phyloP scores from a whole-genome alignment of 2,329 filamentous ascomycete genomes.

The Whalleya microplaca region DNA sequence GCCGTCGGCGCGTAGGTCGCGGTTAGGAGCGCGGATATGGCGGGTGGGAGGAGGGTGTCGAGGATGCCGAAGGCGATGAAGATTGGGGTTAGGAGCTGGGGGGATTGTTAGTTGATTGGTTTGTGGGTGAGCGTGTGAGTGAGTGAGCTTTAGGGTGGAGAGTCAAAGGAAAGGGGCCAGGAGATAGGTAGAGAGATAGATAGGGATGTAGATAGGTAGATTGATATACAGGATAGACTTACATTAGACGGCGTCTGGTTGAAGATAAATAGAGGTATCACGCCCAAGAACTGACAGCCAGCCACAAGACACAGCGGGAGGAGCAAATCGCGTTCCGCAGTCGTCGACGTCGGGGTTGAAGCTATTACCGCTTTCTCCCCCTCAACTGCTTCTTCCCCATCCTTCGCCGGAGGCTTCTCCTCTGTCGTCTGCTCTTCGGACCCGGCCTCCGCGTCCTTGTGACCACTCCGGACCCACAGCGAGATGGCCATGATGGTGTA shows the following conservation, averaged over 20 bases:
- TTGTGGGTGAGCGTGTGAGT: too few species aligned
- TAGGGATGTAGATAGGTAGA: too few species aligned
- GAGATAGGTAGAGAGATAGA: slow-evolving; percentile 1
- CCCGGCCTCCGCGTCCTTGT: slow-evolving; percentile 40
- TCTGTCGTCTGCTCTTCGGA: slow-evolving; percentile 38
- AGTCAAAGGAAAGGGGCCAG: neutral
- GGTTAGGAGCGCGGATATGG: slow-evolving; percentile 60
- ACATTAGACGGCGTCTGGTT: slow-evolving; percentile 72
- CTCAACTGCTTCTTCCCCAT: slow-evolving; percentile 22
- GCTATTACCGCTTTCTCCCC: slow-evolving; percentile 25
- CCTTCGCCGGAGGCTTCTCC: slow-evolving; percentile 15
- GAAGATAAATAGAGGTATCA: slow-evolving; percentile 84
- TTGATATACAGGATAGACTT: slow-evolving; percentile 40
- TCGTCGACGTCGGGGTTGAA: slow-evolving; percentile 14
- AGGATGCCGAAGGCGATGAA: slow-evolving; percentile 61
- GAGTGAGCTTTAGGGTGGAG: neutral
- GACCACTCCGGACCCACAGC: slow-evolving; percentile 89
- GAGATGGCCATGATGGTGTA: slow-evolving; percentile 95
- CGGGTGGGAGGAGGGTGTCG: slow-evolving; percentile 60
- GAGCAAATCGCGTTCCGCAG: slow-evolving; percentile 67
- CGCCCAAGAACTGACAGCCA: slow-evolving; percentile 73
- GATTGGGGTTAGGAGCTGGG: slow-evolving; percentile 60
- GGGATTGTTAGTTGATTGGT: neutral
- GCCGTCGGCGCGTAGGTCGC: slow-evolving; percentile 55
- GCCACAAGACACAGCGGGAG: slow-evolving; percentile 75